Percentiles rank a stretch among this genome's conserved stretches.
phyloP scores from a whole-genome alignment of 495 filamentous ascomycete genomes.

The Saxispiralis lemnorum region DNA sequence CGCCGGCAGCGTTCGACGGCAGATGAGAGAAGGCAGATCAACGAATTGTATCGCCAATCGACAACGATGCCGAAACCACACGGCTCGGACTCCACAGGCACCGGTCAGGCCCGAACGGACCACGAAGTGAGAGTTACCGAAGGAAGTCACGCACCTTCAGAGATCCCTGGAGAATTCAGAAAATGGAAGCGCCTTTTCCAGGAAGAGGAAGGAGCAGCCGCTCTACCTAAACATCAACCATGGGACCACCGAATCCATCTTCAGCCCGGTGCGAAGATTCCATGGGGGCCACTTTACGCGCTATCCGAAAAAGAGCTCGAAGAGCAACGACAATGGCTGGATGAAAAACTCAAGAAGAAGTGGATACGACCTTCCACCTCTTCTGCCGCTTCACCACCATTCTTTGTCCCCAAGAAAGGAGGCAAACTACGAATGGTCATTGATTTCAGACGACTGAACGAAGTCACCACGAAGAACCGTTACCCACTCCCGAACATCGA shows the following conservation, averaged over 20 bases:
- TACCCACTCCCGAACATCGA: slow-evolving; percentile 16
- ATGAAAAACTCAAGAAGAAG: slow-evolving; percentile 10
- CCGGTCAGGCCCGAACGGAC: not conserved
- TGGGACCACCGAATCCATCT: slow-evolving; percentile 6
- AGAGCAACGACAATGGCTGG: slow-evolving; percentile 14
- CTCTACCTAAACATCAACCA: slow-evolving; percentile 6
- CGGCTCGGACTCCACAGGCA: slow-evolving; percentile 3
- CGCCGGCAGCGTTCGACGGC: not conserved
- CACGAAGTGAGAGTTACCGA: not conserved
- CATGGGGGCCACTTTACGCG: slow-evolving; percentile 8
- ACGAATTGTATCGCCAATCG: not conserved
- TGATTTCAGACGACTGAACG: slow-evolving; percentile 19
- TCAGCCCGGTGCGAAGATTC: not conserved
- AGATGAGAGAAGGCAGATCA: slow-evolving; percentile 1
- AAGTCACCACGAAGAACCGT: slow-evolving; percentile 18
- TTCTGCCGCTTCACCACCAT: slow-evolving; percentile 5
- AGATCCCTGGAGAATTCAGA: slow-evolving; percentile 4
- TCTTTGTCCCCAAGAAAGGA: slow-evolving; percentile 21
- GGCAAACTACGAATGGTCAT: slow-evolving; percentile 14
- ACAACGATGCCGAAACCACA: not conserved
- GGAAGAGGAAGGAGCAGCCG: slow-evolving; percentile 4
- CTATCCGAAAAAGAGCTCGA: slow-evolving; percentile 10
- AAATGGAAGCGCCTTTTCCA: not conserved
- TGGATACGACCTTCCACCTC: slow-evolving; percentile 12
- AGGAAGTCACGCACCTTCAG: slow-evolving; percentile 1